phyloP scores from a whole-genome alignment of 495 filamentous ascomycete species.

The Podospora tetraspora region DNA sequence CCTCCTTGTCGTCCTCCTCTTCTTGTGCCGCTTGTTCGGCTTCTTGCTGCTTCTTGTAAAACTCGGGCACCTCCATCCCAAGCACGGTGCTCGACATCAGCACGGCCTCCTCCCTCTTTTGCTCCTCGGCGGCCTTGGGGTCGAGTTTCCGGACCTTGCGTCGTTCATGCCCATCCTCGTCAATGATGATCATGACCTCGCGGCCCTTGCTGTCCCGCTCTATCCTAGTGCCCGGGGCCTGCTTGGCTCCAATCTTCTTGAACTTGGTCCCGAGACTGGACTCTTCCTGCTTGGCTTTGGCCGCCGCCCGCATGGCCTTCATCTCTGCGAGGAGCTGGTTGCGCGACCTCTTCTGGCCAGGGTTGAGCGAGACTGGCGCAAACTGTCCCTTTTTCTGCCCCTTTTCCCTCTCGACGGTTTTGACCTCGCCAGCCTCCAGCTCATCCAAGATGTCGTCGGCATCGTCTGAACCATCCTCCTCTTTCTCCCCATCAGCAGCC shows the following conservation, averaged over 20 bases:
- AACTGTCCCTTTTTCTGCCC: constrained; percentile 70
- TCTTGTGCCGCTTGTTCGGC: constrained; percentile 22
- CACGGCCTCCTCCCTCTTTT: constrained; percentile 43
- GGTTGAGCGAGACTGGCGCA: constrained; percentile 55
- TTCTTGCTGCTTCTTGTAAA: constrained; percentile 38
- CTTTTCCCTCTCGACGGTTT: constrained; percentile 50
- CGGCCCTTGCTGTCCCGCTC: constrained; percentile 70
- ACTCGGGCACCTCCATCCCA: constrained; percentile 72
- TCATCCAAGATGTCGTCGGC: constrained; percentile 76
- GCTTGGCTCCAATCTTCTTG: constrained; percentile 68
- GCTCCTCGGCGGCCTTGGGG: constrained; percentile 24
- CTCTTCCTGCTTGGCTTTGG: constrained; percentile 47
- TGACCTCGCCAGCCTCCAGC: constrained; percentile 59
- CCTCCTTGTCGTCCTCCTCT: constrained; percentile 56
- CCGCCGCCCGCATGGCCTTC: constrained; percentile 65
- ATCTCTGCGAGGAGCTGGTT: constrained; percentile 80
- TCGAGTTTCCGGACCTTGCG: constrained; percentile 66
- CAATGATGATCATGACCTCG: constrained; percentile 79
- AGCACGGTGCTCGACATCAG: constrained; percentile 66
- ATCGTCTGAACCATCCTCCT: constrained; percentile 34
- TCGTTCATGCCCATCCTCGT: constrained; percentile 82
- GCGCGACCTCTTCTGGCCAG: constrained; percentile 64
- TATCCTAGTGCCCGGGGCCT: constrained; percentile 58
- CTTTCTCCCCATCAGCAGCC: constrained; percentile 24
- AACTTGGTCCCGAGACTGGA: constrained; percentile 68